A percentile compares a stretch with the other conserved stretches of the same genome.
Evolutionary conservation across 257 asterid species (phyloP).

Genomic region (Anisodus tanguticus): DNA sequence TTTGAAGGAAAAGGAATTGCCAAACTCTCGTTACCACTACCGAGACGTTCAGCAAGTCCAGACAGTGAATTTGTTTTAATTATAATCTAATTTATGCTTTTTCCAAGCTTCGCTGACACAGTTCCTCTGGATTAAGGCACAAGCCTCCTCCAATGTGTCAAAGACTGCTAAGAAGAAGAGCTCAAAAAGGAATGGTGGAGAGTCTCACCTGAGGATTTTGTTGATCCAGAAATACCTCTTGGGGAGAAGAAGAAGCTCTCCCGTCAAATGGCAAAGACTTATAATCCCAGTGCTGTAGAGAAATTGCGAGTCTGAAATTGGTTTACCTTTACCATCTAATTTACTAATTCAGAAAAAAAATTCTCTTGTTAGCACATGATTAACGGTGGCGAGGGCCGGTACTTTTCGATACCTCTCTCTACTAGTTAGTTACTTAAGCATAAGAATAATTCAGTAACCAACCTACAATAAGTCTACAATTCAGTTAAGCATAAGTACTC

Average conservation of each 20-base stretch:
- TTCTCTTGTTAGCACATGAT: neutral
- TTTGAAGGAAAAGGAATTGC: neutral
- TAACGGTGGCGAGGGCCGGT: no score
- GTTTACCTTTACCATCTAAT: neutral
- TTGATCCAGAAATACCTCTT: constrained; percentile 74
- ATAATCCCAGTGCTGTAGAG: constrained; percentile 80
- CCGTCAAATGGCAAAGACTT: constrained; percentile 80
- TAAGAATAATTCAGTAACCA: no score
- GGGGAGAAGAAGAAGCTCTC: constrained; percentile 87
- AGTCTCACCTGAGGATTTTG: constrained; percentile 75
- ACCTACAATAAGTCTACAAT: no score
- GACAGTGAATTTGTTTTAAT: neutral
- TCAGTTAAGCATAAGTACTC: no score
- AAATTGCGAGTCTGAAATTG: constrained; percentile 58
- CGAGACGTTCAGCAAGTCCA: neutral
- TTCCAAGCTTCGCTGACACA: neutral
- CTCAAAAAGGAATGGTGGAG: constrained; percentile 63
- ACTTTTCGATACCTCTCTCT: no score
- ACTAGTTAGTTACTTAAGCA: no score
- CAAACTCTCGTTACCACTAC: neutral
- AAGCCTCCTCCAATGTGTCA: constrained; percentile 55
- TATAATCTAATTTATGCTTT: neutral
- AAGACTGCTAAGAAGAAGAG: constrained; percentile 77
- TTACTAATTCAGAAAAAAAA: neutral
- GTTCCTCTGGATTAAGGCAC: constrained; percentile 54